Evolutionary conservation across 2,329 filamentous ascomycete genomes (phyloP), one percentile per base, ranked within the genome.

Genomic region (Paraphaeosphaeria minitans): DNA sequence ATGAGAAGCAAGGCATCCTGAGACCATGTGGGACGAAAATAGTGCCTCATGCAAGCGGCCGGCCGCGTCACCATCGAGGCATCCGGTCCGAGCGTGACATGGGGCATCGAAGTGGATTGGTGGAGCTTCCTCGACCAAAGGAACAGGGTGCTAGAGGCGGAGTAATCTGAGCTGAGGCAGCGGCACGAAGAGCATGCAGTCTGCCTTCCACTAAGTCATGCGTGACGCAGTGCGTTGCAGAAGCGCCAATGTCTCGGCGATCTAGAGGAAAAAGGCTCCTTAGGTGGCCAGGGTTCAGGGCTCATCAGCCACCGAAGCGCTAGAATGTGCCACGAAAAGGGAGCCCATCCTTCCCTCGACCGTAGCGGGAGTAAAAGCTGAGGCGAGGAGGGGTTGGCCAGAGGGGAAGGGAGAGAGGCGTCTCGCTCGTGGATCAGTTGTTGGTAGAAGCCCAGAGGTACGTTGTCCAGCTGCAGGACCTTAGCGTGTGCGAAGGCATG

Each of bases 1-100:
- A 58, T 56, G 29, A 53, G 53, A 61, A 56, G 56, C 50, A 49
- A 49, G 55, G 53, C 24, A 45, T 54, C 27, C 41, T 54, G n/a
- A 54, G 41, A 54, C 52, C n/a, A 54, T 24, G 22, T 12, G n/a
- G n/a, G 52, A 39, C 24, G 27, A 54, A 46, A 37, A n/a, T 54
- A 31, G 22, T 33, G 41, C 27, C 21, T 54, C 13, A 54, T 54
- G 24, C 16, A 47, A 46, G 29, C 46, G 19, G 42, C 52, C 22
- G 31, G 27, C 41, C n/a, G n/a, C 41, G 41, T 54, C n/a, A 46
- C 35, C 16, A 37, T 52, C 24, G 31, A 54, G 42, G 24, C 24
- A 54, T 45, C 24, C 41, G 9, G 16, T 37, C 24, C 31, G n/a
- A 54, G 52, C 52, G 52, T 46, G 22, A 46, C 16, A 35, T 27